phyloP scores from a whole-genome alignment of 495 filamentous ascomycete genomes.

The Astrothelium macrocarpum region DNA sequence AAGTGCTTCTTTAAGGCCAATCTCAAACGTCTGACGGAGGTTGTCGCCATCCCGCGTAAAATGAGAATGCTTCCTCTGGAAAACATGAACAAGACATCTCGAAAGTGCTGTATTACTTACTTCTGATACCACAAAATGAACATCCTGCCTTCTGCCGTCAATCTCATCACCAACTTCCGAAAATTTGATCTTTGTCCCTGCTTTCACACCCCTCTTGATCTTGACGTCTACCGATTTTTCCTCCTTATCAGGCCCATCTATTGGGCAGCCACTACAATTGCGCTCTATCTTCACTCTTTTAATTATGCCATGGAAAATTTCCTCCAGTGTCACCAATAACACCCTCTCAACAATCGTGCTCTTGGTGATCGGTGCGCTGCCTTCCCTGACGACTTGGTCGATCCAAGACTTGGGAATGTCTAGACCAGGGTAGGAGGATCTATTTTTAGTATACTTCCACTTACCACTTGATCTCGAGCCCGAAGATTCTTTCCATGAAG shows the following conservation, averaged over 20 bases:
- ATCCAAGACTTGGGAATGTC: background rate
- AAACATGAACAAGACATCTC: slow-evolving; percentile 36
- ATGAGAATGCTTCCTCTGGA: slow-evolving; percentile 77
- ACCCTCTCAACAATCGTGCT: slow-evolving; percentile 82
- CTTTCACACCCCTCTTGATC: slow-evolving; percentile 89
- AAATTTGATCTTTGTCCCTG: slow-evolving; percentile 95
- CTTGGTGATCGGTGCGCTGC: slow-evolving; percentile 28
- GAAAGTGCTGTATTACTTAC: background rate
- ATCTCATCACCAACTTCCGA: slow-evolving; percentile 92
- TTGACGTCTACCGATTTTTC: slow-evolving; percentile 86
- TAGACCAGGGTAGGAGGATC: no score
- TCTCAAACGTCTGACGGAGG: slow-evolving; percentile 60
- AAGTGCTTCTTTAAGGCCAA: slow-evolving; percentile 88
- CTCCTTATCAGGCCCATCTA: slow-evolving; percentile 69
- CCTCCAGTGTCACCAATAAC: slow-evolving; percentile 72
- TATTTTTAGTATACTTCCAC: no score
- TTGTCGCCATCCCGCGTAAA: slow-evolving; percentile 83
- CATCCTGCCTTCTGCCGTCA: slow-evolving; percentile 88
- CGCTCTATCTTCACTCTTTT: slow-evolving; percentile 98
- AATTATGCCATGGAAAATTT: slow-evolving; percentile 69
- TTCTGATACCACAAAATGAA: slow-evolving; percentile 62
- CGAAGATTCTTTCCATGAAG: no score
- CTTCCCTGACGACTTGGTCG: background rate
- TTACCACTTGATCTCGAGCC: no score
- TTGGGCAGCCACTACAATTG: slow-evolving; percentile 73